Conservation (phyloP, 331 rosid genomes). For the Erythrophleum ivorense region DNA sequence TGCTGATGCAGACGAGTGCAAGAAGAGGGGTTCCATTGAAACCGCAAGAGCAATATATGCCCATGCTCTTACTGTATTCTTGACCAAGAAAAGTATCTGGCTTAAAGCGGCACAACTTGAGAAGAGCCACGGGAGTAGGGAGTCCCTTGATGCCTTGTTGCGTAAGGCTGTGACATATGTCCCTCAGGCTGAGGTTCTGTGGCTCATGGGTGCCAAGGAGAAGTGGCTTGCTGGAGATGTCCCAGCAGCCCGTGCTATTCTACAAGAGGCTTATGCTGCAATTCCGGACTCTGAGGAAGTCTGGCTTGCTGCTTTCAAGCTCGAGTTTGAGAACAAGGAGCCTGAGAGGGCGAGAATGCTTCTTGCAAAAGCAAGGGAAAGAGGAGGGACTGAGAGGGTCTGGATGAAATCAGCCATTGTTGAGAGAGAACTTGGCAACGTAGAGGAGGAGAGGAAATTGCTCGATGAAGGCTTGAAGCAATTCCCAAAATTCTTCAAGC, state of each 20-base stretch:
- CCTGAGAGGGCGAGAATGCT: too few species aligned
- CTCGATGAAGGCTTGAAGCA: conserved; percentile 59
- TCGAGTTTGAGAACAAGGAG: conserved; percentile 64
- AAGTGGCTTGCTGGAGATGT: conserved; percentile 77
- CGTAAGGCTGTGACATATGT: too few species aligned
- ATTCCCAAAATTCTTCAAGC: conserved; percentile 59
- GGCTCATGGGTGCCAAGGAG: conserved; percentile 82
- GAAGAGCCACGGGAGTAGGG: conserved; percentile 36
- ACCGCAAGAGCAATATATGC: conserved; percentile 71
- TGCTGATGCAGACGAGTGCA: conserved; percentile 74
- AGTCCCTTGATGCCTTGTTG: conserved; percentile 43
- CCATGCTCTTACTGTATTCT: conserved; percentile 46
- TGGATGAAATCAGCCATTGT: conserved; percentile 74
- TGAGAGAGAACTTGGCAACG: conserved; percentile 65
- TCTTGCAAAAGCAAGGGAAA: too few species aligned
- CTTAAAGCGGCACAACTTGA: conserved; percentile 37
- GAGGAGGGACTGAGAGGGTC: too few species aligned
- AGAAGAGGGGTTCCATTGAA: conserved; percentile 67
- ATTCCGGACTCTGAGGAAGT: conserved; percentile 70
- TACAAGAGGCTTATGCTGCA: conserved; percentile 67
- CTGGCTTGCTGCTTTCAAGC: conserved; percentile 71
- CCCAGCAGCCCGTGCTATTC: conserved; percentile 62
- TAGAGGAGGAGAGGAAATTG: conserved; percentile 57
- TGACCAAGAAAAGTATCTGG: conserved; percentile 35
- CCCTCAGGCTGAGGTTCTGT: conserved; percentile 68